Evolutionary conservation across 2,329 filamentous ascomycete species (phyloP).

Genomic region (Chalaropsis ovoidea): DNA sequence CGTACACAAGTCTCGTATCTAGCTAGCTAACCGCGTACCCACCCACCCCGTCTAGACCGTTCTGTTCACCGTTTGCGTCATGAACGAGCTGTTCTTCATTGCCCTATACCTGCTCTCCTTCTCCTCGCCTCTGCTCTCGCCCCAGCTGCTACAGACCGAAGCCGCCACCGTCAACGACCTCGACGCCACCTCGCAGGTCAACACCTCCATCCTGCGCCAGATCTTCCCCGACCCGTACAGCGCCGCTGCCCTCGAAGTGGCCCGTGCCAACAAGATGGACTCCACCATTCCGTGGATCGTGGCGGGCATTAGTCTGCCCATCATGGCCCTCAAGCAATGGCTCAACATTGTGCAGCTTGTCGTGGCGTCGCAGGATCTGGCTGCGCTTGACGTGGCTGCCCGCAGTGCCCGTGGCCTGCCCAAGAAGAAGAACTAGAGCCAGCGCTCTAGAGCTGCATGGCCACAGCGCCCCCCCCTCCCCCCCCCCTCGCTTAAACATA

Average conservation of each 20-base stretch:
- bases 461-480: background rate
- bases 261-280: slow-evolving; percentile 87
- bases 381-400: slow-evolving; percentile 71
- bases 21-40: background rate
- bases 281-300: slow-evolving; percentile 59
- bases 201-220: slow-evolving; percentile 57
- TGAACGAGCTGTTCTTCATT: slow-evolving; percentile 98
- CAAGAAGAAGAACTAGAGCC: slow-evolving; percentile 34
- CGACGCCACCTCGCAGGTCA: slow-evolving; percentile 58
- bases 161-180: slow-evolving; percentile 33
- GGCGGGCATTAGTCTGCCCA: slow-evolving; percentile 65
- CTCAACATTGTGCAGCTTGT: slow-evolving; percentile 92
- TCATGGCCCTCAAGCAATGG: slow-evolving; percentile 86
- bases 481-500: background rate
- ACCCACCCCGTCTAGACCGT: slow-evolving; percentile 51
- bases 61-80: slow-evolving; percentile 76
- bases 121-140: slow-evolving; percentile 78
- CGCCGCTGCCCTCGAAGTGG: slow-evolving; percentile 83
- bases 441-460: background rate
- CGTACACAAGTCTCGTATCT: background rate
- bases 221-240: slow-evolving; percentile 85
- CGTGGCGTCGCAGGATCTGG: slow-evolving; percentile 85
- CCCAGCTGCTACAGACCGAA: slow-evolving; percentile 58
- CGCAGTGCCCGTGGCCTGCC: slow-evolving; percentile 47
- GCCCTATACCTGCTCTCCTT: slow-evolving; percentile 96